phyloP scores from a whole-genome alignment of 1,284 basidiomycete species.

The Naganishia sp. region DNA sequence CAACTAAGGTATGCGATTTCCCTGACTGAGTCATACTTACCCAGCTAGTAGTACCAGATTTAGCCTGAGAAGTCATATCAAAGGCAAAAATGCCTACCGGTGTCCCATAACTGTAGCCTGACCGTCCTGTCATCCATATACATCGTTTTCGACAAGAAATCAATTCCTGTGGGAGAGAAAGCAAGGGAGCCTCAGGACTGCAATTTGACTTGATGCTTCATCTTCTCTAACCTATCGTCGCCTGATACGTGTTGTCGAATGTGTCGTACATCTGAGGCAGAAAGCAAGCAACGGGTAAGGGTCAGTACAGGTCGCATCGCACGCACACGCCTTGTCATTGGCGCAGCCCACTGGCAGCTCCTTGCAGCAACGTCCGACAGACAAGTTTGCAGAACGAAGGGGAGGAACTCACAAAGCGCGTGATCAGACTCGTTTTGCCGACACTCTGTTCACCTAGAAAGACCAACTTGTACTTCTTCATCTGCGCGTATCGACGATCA shows the following conservation, averaged over 20 bases:
- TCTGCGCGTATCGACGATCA: constrained; percentile 54
- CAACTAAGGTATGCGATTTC: too few species aligned
- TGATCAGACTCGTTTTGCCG: constrained; percentile 96
- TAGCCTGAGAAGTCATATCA: constrained; percentile 2
- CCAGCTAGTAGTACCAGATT: constrained; percentile 36
- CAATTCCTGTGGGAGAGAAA: constrained; percentile 64
- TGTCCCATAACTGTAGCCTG: constrained; percentile 97
- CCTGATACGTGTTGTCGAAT: constrained; percentile 99
- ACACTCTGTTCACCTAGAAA: constrained; percentile 90
- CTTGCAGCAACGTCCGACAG: too few species aligned
- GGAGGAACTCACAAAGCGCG: constrained; percentile 63
- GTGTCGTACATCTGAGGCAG: constrained; percentile 94
- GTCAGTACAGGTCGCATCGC: background rate
- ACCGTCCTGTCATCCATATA: constrained; percentile 99
- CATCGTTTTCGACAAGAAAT: constrained; percentile 99
- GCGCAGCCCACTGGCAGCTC: too few species aligned
- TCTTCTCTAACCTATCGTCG: constrained; percentile 72
- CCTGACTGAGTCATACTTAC: constrained; percentile 33
- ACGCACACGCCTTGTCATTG: too few species aligned
- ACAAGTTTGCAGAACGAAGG: too few species aligned
- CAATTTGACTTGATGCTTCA: background rate
- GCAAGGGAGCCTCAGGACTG: background rate
- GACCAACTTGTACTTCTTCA: constrained; percentile 95
- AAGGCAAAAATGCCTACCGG: constrained; percentile 62
- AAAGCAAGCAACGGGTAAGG: background rate